These are phyloP conservation scores for Sutorius australiensis DNA, from an alignment of 768 basidiomycete species.

Conservation along the genomic window DNA sequence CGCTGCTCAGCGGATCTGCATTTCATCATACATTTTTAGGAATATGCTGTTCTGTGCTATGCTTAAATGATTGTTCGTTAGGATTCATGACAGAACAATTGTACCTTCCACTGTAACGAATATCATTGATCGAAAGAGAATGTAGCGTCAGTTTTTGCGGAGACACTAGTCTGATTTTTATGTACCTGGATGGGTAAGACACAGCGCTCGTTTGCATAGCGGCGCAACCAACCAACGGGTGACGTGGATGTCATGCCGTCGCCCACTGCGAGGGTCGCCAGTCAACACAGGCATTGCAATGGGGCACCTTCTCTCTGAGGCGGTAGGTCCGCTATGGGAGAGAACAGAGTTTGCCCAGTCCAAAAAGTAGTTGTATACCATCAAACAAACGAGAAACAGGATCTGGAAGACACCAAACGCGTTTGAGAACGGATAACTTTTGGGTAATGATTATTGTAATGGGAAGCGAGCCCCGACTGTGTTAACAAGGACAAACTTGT, in stretches of 20 bases:
- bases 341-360: no score
- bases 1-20: neutral
- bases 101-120: slow-evolving; percentile 7
- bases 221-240: no score
- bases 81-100: neutral
- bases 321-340: slow-evolving; percentile 28
- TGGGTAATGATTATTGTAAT: no score
- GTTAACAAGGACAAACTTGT: slow-evolving; percentile 9
- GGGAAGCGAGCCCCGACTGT: no score
- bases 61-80: slow-evolving; percentile 9
- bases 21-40: slow-evolving; percentile 20
- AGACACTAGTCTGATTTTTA: neutral
- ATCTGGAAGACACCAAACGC: no score
- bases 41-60: slow-evolving; percentile 43
- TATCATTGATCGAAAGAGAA: slow-evolving; percentile 2
- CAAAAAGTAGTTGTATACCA: no score
- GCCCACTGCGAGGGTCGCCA: no score
- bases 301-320: slow-evolving; percentile 38
- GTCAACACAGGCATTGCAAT: slow-evolving; percentile 39
- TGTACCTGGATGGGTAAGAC: neutral
- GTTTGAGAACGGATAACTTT: no score
- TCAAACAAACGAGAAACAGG: no score
- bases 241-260: no score
- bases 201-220: no score
- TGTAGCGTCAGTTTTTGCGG: neutral